Conservation (phyloP, 345 rosid genomes). For the Pistacia integerrima region DNA sequence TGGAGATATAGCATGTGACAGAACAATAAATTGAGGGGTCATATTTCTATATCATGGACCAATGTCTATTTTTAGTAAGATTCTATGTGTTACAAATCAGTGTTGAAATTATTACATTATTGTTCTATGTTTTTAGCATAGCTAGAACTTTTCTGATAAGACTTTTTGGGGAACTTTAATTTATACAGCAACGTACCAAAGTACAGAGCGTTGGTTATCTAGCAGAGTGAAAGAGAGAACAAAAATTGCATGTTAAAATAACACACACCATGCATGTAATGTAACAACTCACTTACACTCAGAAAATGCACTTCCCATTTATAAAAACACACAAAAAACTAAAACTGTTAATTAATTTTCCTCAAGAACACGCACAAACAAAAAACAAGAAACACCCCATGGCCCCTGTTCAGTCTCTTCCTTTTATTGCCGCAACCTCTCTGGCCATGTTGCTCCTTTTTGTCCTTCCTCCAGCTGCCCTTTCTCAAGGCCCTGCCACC, state of each 20-base stretch:
- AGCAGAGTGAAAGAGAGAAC: constrained; percentile 18
- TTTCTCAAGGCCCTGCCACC: constrained; percentile 43
- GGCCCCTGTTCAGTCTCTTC: constrained; percentile 26
- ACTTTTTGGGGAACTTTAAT: too few relatives aligned
- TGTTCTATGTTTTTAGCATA: too few relatives aligned
- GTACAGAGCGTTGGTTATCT: not conserved
- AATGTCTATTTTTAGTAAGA: too few relatives aligned
- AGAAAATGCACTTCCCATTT: constrained; percentile 40
- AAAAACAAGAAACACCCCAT: constrained; percentile 5
- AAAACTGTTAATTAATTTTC: not conserved
- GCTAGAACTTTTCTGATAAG: too few relatives aligned
- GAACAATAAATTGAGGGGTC: too few relatives aligned
- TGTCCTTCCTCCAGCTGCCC: constrained; percentile 24
- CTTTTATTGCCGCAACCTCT: constrained; percentile 24
- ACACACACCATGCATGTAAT: constrained; percentile 62
- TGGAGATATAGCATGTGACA: too few relatives aligned
- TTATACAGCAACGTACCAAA: too few relatives aligned
- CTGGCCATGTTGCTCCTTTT: constrained; percentile 33
- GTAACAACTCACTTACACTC: constrained; percentile 49
- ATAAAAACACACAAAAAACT: constrained; percentile 7
- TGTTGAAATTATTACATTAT: too few relatives aligned
- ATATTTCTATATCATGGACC: too few relatives aligned
- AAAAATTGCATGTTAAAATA: constrained; percentile 37
- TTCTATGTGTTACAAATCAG: too few relatives aligned
- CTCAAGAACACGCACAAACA: not conserved